Evolutionary conservation across 352 stramenopile species (phyloP).

Genomic region (Discostella stelligera): DNA sequence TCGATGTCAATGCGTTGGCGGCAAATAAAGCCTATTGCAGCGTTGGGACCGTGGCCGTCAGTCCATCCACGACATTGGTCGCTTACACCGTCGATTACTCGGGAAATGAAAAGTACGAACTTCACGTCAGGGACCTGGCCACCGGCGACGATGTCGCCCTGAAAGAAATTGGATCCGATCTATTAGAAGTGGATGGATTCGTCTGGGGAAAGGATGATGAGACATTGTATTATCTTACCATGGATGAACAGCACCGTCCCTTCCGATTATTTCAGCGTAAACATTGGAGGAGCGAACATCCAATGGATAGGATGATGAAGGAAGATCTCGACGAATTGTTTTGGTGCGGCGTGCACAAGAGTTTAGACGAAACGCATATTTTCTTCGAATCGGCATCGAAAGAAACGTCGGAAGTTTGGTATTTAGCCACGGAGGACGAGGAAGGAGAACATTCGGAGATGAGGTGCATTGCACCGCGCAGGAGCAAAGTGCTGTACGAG

Average conservation of each 20-base stretch:
- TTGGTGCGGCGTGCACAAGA: constrained; percentile 88
- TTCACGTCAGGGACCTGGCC: constrained; percentile 86
- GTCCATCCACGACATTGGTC: constrained; percentile 87
- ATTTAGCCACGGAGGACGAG: constrained; percentile 58
- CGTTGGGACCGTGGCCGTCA: constrained; percentile 83
- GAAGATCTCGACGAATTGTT: constrained; percentile 93
- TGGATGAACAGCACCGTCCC: constrained; percentile 84
- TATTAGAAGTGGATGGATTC: constrained; percentile 75
- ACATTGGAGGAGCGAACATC: constrained; percentile 66
- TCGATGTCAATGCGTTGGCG: constrained; percentile 92
- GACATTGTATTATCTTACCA: constrained; percentile 91
- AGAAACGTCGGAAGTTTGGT: constrained; percentile 88
- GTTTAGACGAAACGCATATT: constrained; percentile 89
- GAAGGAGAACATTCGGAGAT: constrained; percentile 30
- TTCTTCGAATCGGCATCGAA: constrained; percentile 88
- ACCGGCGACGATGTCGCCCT: constrained; percentile 46
- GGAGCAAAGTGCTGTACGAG: constrained; percentile 78
- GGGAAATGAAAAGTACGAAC: constrained; percentile 91
- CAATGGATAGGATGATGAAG: constrained; percentile 88
- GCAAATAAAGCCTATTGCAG: constrained; percentile 75
- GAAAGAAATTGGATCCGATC: constrained; percentile 18
- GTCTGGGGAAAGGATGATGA: constrained; percentile 88
- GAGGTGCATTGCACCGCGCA: constrained; percentile 59
- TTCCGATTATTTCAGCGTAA: constrained; percentile 90
- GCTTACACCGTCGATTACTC: constrained; percentile 93